phyloP scores from a whole-genome alignment of 768 basidiomycete species.

The Omphalotus guepiniiformis region DNA sequence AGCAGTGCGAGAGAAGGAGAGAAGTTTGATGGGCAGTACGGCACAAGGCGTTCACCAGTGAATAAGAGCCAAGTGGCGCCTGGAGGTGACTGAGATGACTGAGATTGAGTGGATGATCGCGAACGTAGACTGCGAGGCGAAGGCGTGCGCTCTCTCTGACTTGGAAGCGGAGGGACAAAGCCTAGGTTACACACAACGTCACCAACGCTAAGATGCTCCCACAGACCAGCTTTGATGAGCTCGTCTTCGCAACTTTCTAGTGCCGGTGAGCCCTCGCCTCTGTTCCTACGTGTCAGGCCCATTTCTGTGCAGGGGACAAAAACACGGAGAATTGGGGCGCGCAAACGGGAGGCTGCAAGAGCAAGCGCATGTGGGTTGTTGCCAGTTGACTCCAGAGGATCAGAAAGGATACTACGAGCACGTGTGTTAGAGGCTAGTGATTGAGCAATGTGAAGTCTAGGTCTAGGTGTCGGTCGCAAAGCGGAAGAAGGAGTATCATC shows the following conservation, averaged over 20 bases:
- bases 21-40: too few species aligned
- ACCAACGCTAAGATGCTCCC: conserved; percentile 71
- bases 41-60: conserved; percentile 50
- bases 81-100: background rate
- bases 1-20: too few species aligned
- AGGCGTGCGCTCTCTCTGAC: too few species aligned
- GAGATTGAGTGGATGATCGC: too few species aligned
- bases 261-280: background rate
- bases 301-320: conserved; percentile 68
- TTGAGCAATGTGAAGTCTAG: too few species aligned
- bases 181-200: conserved; percentile 82
- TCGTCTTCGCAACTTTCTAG: conserved; percentile 65
- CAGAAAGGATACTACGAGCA: too few species aligned
- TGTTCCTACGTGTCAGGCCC: conserved; percentile 6
- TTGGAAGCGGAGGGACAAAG: conserved; percentile 60
- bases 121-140: too few species aligned
- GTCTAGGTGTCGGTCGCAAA: too few species aligned
- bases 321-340: conserved; percentile 70
- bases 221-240: conserved; percentile 61
- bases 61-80: conserved; percentile 61
- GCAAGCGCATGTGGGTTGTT: conserved; percentile 54
- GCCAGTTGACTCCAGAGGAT: too few species aligned
- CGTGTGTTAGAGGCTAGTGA: too few species aligned
- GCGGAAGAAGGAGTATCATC: too few species aligned
- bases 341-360: conserved; percentile 53